Evolutionary conservation across 208 protist genomes (phyloP).

Genomic region (Leishmania turanica): DNA sequence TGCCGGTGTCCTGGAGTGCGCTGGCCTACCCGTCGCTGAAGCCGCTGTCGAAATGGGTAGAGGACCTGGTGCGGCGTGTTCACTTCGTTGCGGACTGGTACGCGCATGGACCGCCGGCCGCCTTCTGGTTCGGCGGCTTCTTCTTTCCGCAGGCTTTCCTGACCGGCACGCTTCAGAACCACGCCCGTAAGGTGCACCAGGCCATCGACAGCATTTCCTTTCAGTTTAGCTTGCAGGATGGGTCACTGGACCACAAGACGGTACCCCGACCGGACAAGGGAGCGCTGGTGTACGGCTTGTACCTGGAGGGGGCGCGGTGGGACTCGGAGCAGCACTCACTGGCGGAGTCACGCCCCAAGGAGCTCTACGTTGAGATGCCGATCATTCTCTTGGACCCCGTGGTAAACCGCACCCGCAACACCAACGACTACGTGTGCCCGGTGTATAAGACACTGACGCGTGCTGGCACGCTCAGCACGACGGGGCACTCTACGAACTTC

Average conservation of each 20-base stretch:
- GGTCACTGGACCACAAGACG: slow-evolving; percentile 23
- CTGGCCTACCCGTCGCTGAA: slow-evolving; percentile 97
- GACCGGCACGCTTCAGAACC: slow-evolving; percentile 97
- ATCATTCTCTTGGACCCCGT: slow-evolving; percentile 93
- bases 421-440: slow-evolving; percentile 93
- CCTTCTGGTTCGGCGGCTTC: slow-evolving; percentile 97
- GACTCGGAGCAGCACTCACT: slow-evolving; percentile 75
- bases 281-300: slow-evolving; percentile 95
- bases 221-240: slow-evolving; percentile 71
- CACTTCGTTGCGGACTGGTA: slow-evolving; percentile 93
- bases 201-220: slow-evolving; percentile 97
- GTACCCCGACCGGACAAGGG: slow-evolving; percentile 51
- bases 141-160: slow-evolving; percentile 98
- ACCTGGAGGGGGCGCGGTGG: slow-evolving; percentile 97
- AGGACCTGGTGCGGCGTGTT: slow-evolving; percentile 93
- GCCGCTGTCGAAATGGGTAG: slow-evolving; percentile 96
- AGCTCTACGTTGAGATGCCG: slow-evolving; percentile 94
- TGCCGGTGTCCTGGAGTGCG: slow-evolving; percentile 88
- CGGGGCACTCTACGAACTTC: slow-evolving; percentile 99
- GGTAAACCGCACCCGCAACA: slow-evolving; percentile 50
- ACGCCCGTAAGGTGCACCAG: slow-evolving; percentile 92
- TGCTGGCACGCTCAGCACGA: slow-evolving; percentile 97
- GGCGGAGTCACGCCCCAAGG: slow-evolving; percentile 95
- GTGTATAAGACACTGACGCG: slow-evolving; percentile 97
- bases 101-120: slow-evolving; percentile 76